phyloP scores from a whole-genome alignment of 2,329 filamentous ascomycete genomes.

The Colletotrichum tropicale region DNA sequence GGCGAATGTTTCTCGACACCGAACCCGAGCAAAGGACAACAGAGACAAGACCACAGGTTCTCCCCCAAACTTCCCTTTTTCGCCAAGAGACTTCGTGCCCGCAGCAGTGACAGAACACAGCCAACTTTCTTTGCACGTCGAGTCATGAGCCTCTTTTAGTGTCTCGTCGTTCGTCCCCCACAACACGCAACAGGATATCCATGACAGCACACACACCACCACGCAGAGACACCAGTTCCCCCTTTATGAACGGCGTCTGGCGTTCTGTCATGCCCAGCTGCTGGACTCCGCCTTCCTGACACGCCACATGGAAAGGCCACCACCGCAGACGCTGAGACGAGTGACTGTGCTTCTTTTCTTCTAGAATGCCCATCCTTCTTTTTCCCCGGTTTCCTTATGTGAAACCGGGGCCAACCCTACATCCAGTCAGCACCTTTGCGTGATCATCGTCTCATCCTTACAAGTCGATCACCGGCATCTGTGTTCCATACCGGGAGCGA shows the following conservation, averaged over 20 bases:
- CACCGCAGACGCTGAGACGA: not conserved
- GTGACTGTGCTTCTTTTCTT: not conserved
- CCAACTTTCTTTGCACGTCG: not conserved
- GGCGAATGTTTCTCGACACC: not conserved
- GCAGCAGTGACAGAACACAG: not conserved
- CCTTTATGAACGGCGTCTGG: not conserved
- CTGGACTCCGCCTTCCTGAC: constrained; percentile 3
- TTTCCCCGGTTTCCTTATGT: not conserved
- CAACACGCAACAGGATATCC: not conserved
- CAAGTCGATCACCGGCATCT: constrained; percentile 1
- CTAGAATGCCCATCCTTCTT: not conserved
- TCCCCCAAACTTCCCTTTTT: not conserved
- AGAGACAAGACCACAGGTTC: not conserved
- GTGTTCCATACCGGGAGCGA: not conserved
- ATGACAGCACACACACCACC: not conserved
- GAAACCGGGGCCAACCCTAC: not conserved
- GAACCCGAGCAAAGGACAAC: not conserved
- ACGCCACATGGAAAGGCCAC: not conserved
- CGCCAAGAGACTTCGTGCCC: not conserved
- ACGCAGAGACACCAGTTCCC: not conserved
- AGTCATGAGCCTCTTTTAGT: not conserved
- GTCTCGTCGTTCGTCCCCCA: not conserved
- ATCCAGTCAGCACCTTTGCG: not conserved
- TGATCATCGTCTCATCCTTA: constrained; percentile 13
- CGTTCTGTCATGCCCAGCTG: not conserved